These are phyloP conservation scores for Leccinum imitatum DNA, from an alignment of 768 basidiomycete species.

Conservation along the genomic window DNA sequence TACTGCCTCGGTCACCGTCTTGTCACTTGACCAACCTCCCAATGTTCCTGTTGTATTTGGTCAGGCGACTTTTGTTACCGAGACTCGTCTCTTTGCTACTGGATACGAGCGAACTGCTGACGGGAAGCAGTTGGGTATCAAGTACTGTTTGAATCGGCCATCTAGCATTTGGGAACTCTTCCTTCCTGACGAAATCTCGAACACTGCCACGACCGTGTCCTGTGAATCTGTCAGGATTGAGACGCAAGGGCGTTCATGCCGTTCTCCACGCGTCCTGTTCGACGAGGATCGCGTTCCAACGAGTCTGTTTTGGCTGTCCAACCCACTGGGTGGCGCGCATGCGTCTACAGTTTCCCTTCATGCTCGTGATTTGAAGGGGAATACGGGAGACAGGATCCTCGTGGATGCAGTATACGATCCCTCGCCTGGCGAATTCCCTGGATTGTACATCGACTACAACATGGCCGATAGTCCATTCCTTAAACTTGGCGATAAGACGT, in stretches of 20 bases:
- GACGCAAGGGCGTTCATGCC: conserved; percentile 44
- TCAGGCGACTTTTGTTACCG: conserved; percentile 52
- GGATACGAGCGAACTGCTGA: conserved; percentile 62
- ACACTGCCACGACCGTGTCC: conserved; percentile 11
- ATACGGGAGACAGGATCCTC: conserved; percentile 25
- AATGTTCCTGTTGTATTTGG: conserved; percentile 43
- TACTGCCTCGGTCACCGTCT: conserved; percentile 10
- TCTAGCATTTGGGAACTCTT: conserved; percentile 52
- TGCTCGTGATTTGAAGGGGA: conserved; percentile 36
- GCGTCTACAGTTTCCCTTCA: conserved; percentile 51
- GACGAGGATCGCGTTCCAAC: conserved; percentile 21
- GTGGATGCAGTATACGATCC: conserved; percentile 45
- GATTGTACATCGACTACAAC: conserved; percentile 55
- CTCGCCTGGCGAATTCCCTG: conserved; percentile 49
- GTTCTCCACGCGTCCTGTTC: conserved; percentile 52
- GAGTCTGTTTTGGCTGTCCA: conserved; percentile 54
- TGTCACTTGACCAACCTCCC: conserved; percentile 14
- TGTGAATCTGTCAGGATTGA: conserved; percentile 39
- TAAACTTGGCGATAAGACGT: conserved; percentile 10
- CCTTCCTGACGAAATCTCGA: conserved; percentile 4
- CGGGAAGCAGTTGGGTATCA: conserved; percentile 57
- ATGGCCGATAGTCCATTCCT: conserved; percentile 46
- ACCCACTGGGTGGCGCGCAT: conserved; percentile 57
- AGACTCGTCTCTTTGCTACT: conserved; percentile 50
- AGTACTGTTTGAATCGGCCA: conserved; percentile 59